phyloP scores from a whole-genome alignment of 495 filamentous ascomycete species.

The Filosporella fistucella region DNA sequence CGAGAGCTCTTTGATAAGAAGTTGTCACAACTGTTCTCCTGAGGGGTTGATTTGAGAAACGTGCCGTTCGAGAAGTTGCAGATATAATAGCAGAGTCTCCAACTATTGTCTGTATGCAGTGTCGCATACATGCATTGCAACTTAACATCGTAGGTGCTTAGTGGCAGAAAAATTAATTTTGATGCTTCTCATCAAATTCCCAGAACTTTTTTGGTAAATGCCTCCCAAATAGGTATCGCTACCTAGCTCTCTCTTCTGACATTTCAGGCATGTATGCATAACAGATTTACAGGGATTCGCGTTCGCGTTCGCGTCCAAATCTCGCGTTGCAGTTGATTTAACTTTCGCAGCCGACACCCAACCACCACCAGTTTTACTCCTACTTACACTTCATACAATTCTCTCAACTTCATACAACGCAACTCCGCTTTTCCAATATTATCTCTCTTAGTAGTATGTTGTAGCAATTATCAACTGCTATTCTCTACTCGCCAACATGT shows the following conservation, averaged over 20 bases:
- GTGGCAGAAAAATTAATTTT: not conserved
- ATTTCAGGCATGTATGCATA: not conserved
- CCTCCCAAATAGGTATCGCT: no score
- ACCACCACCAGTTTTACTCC: constrained; percentile 1
- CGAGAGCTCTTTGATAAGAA: not conserved
- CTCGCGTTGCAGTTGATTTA: not conserved
- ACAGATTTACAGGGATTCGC: constrained; percentile 4
- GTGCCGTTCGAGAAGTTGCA: not conserved
- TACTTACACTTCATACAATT: not conserved
- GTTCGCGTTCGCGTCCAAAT: constrained; percentile 2
- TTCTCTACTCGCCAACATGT: constrained; percentile 13
- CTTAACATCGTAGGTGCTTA: constrained; percentile 19
- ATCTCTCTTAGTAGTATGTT: no score
- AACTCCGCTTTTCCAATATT: not conserved
- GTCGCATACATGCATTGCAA: constrained; percentile 17
- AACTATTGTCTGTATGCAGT: constrained; percentile 13
- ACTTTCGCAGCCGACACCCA: not conserved
- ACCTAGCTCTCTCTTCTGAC: no score
- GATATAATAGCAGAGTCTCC: constrained; percentile 12
- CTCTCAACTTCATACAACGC: not conserved
- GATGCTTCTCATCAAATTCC: not conserved
- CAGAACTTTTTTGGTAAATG: constrained; percentile 1
- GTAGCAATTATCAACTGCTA: constrained; percentile 9
- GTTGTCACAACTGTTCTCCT: not conserved
- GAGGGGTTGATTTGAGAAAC: not conserved